A percentile compares a stretch with the other conserved stretches of the same genome.
phyloP scores from a whole-genome alignment of 345 rosid species.

The Hypericum androsaemum region DNA sequence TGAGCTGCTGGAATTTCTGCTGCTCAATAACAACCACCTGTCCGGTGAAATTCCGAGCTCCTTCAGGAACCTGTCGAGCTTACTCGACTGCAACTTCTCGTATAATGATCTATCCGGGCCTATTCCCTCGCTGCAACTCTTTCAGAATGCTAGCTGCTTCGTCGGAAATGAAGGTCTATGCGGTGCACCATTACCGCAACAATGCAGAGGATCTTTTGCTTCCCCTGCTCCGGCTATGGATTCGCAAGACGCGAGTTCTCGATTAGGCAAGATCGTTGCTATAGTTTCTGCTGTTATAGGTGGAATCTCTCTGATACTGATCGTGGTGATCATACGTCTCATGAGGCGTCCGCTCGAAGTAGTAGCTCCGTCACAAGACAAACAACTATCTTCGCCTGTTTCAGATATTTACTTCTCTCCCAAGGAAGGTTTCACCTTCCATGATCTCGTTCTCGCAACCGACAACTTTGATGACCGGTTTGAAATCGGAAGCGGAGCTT shows the following conservation, averaged over 20 bases:
- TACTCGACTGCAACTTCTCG: slow-evolving; percentile 77
- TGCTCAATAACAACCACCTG: slow-evolving; percentile 72
- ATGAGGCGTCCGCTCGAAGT: slow-evolving; percentile 37
- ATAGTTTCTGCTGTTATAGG: slow-evolving; percentile 59
- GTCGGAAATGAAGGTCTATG: slow-evolving; percentile 61
- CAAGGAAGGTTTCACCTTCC: slow-evolving; percentile 63
- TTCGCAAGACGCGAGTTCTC: slow-evolving; percentile 14
- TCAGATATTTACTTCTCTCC: slow-evolving; percentile 16
- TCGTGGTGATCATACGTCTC: slow-evolving; percentile 44
- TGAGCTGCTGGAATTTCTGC: slow-evolving; percentile 42
- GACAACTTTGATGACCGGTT: slow-evolving; percentile 49
- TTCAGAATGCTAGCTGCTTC: slow-evolving; percentile 52
- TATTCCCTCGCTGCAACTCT: slow-evolving; percentile 40
- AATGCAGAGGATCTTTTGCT: slow-evolving; percentile 33
- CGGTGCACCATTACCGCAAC: slow-evolving; percentile 49
- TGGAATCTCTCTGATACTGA: slow-evolving; percentile 56
- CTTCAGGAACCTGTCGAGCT: slow-evolving; percentile 52
- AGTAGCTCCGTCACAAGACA: too few species aligned
- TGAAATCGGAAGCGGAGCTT: slow-evolving; percentile 68
- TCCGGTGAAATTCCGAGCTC: slow-evolving; percentile 66
- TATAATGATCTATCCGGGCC: slow-evolving; percentile 63
- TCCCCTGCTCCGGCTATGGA: slow-evolving; percentile 22
- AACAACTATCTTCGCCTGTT: too few species aligned
- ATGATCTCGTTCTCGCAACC: slow-evolving; percentile 60
- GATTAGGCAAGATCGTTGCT: slow-evolving; percentile 47